Conservation (phyloP, 495 filamentous ascomycete genomes). For the Alectoria sarmentosa region DNA sequence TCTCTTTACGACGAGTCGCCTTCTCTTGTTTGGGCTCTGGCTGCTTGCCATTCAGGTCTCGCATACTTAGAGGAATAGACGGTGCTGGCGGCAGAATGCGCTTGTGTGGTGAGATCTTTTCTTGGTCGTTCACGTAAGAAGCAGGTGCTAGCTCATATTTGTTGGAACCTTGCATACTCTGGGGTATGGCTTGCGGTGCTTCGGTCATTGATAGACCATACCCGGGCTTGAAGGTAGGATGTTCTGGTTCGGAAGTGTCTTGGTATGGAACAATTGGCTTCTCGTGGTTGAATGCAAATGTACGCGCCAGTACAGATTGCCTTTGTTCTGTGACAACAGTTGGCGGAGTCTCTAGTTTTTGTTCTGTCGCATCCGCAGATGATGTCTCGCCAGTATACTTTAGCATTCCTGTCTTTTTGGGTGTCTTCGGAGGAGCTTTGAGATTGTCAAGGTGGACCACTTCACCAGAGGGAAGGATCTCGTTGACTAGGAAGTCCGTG, state of each 20-base stretch:
- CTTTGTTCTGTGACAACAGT: background rate
- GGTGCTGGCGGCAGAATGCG: constrained; percentile 3
- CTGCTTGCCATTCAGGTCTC: background rate
- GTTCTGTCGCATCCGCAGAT: background rate
- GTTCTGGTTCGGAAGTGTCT: background rate
- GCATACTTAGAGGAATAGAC: constrained; percentile 5
- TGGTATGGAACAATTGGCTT: background rate
- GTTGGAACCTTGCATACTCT: constrained; percentile 5
- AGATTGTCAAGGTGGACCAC: constrained; percentile 66
- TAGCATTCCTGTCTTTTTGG: background rate
- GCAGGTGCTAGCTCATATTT: background rate
- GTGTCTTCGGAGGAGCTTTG: constrained; percentile 23
- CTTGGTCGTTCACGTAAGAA: background rate
- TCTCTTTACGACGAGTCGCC: constrained; percentile 11
- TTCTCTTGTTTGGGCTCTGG: constrained; percentile 7
- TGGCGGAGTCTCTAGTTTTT: background rate
- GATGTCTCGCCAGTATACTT: background rate
- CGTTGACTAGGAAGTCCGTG: constrained; percentile 93
- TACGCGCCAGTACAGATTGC: background rate
- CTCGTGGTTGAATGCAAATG: background rate
- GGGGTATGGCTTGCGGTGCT: background rate
- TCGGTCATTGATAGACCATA: background rate
- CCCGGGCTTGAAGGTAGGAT: background rate
- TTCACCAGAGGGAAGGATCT: constrained; percentile 70
- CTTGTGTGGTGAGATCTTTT: constrained; percentile 11